Conservation (phyloP, 768 basidiomycete genomes). For the Rickenella mellea region DNA sequence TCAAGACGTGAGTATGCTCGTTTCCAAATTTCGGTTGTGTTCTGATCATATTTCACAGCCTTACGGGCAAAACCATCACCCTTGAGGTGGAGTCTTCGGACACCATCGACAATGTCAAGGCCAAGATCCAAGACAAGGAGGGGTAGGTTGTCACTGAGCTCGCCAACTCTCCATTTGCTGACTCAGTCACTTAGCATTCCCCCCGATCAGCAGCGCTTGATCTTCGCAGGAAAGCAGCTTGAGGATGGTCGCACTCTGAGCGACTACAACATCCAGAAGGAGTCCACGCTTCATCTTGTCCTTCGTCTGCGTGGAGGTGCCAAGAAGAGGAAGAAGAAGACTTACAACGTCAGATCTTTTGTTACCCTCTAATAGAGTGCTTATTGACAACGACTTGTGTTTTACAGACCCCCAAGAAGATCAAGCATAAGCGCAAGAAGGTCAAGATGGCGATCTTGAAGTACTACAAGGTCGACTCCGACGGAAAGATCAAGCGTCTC, state of each 20-base stretch:
- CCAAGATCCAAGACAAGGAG: constrained; percentile 97
- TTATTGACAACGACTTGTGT: constrained; percentile 2
- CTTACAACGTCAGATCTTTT: constrained; percentile 70
- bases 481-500: constrained; percentile 99
- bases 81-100: constrained; percentile 97
- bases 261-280: constrained; percentile 99
- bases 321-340: constrained; percentile 99
- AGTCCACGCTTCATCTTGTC: constrained; percentile 96
- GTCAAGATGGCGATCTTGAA: constrained; percentile 99
- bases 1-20: constrained; percentile 68
- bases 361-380: not conserved
- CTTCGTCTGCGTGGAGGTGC: constrained; percentile 98
- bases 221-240: constrained; percentile 99
- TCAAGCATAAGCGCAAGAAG: constrained; percentile 99
- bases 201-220: constrained; percentile 93
- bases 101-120: constrained; percentile 97
- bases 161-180: not conserved
- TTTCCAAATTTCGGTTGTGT: constrained; percentile 5
- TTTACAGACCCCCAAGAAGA: constrained; percentile 88
- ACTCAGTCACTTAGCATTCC: constrained; percentile 47
- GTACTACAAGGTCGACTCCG: constrained; percentile 99
- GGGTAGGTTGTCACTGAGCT: constrained; percentile 41
- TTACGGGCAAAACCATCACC: constrained; percentile 98
- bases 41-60: constrained; percentile 37
- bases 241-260: constrained; percentile 95